Percentiles rank a stretch among this genome's conserved stretches.
phyloP scores from a whole-genome alignment of 2,329 filamentous ascomycete genomes.

The Tolypocladium cylindrosporum region DNA sequence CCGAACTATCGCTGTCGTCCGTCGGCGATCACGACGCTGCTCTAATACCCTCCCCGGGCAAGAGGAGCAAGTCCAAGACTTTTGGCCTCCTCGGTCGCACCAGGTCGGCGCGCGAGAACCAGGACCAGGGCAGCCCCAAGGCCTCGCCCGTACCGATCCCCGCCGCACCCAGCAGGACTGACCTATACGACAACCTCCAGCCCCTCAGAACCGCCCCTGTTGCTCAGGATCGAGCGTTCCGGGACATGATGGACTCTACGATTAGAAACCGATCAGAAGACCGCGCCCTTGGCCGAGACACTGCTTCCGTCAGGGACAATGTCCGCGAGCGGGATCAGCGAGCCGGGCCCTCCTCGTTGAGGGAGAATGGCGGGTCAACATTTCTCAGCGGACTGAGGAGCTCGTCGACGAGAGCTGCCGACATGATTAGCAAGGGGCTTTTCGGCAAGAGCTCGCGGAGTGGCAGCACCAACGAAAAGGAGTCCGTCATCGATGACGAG shows the following conservation, averaged over 20 bases:
- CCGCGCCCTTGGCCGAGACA: conserved; percentile 39
- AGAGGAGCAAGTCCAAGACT: conserved; percentile 43
- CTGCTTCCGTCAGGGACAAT: conserved; percentile 28
- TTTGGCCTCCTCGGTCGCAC: conserved; percentile 43
- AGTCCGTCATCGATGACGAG: conserved; percentile 62
- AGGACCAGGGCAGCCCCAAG: conserved; percentile 31
- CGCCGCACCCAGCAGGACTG: conserved; percentile 14
- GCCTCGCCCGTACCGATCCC: conserved; percentile 17
- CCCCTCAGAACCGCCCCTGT: conserved; percentile 52
- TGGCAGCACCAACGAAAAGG: conserved; percentile 58
- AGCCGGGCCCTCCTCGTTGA: conserved; percentile 39
- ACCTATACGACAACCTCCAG: conserved; percentile 17
- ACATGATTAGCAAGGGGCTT: conserved; percentile 72
- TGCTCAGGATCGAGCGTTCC: conserved; percentile 55
- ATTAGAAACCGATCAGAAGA: conserved; percentile 66
- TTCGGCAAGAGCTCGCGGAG: conserved; percentile 70
- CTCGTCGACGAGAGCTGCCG: conserved; percentile 64
- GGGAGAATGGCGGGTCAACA: conserved; percentile 50
- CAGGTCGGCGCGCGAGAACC: conserved; percentile 42
- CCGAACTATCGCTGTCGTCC: conserved; percentile 42
- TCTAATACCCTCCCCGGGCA: conserved; percentile 23
- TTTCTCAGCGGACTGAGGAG: conserved; percentile 67
- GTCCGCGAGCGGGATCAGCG: conserved; percentile 38
- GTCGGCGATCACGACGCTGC: conserved; percentile 34
- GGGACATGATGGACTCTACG: conserved; percentile 56